Evolutionary conservation across 768 basidiomycete genomes (phyloP), one percentile per base, ranked within the genome.

Genomic region (Russula dissimulans): DNA sequence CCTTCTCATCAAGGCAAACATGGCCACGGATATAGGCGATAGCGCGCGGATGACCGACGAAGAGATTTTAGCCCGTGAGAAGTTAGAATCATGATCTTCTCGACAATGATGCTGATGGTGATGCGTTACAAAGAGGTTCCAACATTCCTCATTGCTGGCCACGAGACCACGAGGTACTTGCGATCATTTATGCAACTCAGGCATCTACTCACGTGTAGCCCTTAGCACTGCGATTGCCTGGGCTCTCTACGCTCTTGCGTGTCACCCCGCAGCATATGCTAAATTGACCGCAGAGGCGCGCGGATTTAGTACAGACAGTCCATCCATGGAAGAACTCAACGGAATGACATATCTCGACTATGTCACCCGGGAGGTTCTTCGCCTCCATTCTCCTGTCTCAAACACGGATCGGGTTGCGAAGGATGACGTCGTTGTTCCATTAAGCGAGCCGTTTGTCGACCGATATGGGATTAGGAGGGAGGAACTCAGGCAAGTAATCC

Each of bases 261-360:
- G 79, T 60, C 63, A 79, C 45, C 75, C 75, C 0, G 72, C 76
- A 1, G 71, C 79, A 4, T 86, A 88, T 61, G 71, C 65, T 9
- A 80, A 79, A 62, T 76, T 91, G 0, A 77, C 85, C 1, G 75
- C 79, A 1, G 87, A 90, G 66, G 72, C 86, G 1, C 69, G 80
- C 7, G 67, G 71, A 0, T 72, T 84, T 12, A 66, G 74, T 1
- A 82, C 80, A 0, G 81, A 86, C 11, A 79, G 72, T 0, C 86
- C 87, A 3, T 76, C 78, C 4, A 87, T 89, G 83, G 87, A 90
- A 34, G 78, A 84, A 34, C 77, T 91, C 1, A 79, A 81, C 57
- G 73, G 78, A 4, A 74, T 92, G 3, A 79, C 84, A 0, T 89
- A 86, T 66, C 81, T 91, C n/a, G 89, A 66, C 41, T 44, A 50